Base-by-base conservation (phyloP, 768 basidiomycete genomes). In the Tulasnella sp. region DNA sequence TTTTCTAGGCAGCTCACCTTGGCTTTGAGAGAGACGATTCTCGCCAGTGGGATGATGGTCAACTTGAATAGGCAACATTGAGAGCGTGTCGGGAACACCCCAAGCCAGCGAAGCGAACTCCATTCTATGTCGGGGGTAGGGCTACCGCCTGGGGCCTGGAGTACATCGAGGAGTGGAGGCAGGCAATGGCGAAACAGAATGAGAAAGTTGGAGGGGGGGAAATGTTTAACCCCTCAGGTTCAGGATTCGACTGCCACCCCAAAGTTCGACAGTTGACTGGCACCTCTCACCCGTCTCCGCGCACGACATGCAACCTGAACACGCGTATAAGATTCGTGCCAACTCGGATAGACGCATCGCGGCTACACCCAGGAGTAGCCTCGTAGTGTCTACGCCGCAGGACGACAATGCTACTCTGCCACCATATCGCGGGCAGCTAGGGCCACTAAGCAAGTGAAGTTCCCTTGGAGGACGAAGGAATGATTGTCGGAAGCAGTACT, bases 161-260 rank as follows among this genome's bases (percentile, higher is more conserved):
- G n/a, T 22, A 22, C 54, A 14, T 54, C 1, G 31, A 69, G 8
- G 6, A 69, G 64, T 34, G 34, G 24, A 8, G 64, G 18, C 14
- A 12, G 18, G 16, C 2, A 14, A 37, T 6, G 28, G 31, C 37
- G 31, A 7, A 4, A 54, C 8, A 24, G 54, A 1, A 54, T 54
- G 54, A n/a, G n/a, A n/a, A 54, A 0, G 24, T 1, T n/a, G 22
- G 54, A 54, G n/a, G 54, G 24, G 44, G 54, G 54, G 24, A 54
- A 14, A 4, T 22, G 48, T n/a, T 7, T 3, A 54, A 54, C 1
- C 54, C 8, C 6, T 18, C 58, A n/a, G 58, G 58, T 60, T 60
- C 14, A 60, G 58, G 64, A 69, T 31, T 69, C 64, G 28, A 69
- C 64, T 69, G n/a, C n/a, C 60, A 28, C n/a, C 60, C 60, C n/a